Base-by-base conservation (phyloP, 2,329 filamentous ascomycete genomes). In the Conoideocrella luteorostrata region DNA sequence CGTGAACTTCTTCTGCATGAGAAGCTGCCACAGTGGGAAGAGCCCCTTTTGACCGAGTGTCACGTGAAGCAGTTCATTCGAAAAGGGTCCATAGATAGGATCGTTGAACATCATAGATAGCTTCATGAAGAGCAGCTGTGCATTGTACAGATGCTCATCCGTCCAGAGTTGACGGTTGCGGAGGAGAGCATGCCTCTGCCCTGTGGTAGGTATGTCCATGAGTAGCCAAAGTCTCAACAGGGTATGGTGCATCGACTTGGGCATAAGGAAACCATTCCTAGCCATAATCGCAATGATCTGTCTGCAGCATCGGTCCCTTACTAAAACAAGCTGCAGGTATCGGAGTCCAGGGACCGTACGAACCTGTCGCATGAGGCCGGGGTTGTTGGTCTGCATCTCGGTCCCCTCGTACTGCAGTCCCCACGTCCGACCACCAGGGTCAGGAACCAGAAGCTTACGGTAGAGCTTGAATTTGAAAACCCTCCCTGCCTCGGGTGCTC, bases 191-290 rank as follows among this genome's bases (percentile, higher is more conserved):
- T 71, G 61, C 1, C 87, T 78, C 12, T 74, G 66, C 1, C 50
- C 53, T 39, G 72, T 82, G 12, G 77, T 79, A 1, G 76, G 66
- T 4, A 82, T 65, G 54, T 89, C 85, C 68, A 88, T 79, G 26
- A 86, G 56, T 41, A 85, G 72, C 88, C 88, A 93, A 15, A 88
- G 67, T 56, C 86, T 85, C 54, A 78, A 70, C 36, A 86, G 63
- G 1, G 71, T 69, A 10, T 54, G 40, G 39, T 66, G 57, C 50
- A 74, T 75, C 21, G 61, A 59, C 1, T 49, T 39, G 0, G 82
- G 82, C 41, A 80, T 63, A 9, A 73, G 70, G 45, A 81, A 73
- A 2, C 81, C 82, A 34, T 72, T 64, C 12, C 73, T 66, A 0
- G 75, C 75, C 51, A 89, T 67, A 11, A 72, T 65, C 12, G 73